Evolutionary conservation across 257 asterid species (phyloP), one percentile per base, ranked within the genome.

Genomic region (Apocynum venetum): DNA sequence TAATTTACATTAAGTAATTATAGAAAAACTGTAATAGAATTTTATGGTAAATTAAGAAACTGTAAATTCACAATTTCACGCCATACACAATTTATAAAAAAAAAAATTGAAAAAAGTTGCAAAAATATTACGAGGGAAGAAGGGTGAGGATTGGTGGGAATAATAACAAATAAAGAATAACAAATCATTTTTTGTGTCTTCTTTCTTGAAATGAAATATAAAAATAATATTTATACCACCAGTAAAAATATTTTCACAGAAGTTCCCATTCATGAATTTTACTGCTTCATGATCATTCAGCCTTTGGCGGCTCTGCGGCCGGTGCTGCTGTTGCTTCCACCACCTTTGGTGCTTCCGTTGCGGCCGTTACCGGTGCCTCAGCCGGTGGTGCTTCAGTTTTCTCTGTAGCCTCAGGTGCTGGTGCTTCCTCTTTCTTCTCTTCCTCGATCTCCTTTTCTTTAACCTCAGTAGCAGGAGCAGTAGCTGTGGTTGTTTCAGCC

Each of bases 381-480:
- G 57, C 71, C 4, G 76, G 17, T 0, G 87, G 64, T 0, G 76
- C 67, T 36, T 43, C 86, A 0, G 65, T 46, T 64, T 74, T 77
- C 74, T 61, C 82, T 19, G 70, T 64, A 10, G 65, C 72, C 36
- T 78, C n/a, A n/a, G 79, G 20, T 41, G 74, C 53, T 15, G 72
- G 79, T 46, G 56, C 75, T 12, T 57, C 87, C 52, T 83, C 87
- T 67, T 82, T 72, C 75, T 82, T 77, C 49, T 80, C 89, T 25
- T 56, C 78, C 53, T 89, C 89, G 38, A 89, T 83, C 73, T 91
- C 96, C 84, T 91, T 86, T 63, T 83, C 91, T 64, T 87, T 84
- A 57, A 85, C 87, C 80, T 79, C 88, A 2, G 78, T 70, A 20
- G 82, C n/a, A 1, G 64, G 6, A 56, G 69, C 86, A 5, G 80